These are phyloP conservation scores for Russula lepida DNA, from an alignment of 768 basidiomycete species.

Conservation along the genomic window DNA sequence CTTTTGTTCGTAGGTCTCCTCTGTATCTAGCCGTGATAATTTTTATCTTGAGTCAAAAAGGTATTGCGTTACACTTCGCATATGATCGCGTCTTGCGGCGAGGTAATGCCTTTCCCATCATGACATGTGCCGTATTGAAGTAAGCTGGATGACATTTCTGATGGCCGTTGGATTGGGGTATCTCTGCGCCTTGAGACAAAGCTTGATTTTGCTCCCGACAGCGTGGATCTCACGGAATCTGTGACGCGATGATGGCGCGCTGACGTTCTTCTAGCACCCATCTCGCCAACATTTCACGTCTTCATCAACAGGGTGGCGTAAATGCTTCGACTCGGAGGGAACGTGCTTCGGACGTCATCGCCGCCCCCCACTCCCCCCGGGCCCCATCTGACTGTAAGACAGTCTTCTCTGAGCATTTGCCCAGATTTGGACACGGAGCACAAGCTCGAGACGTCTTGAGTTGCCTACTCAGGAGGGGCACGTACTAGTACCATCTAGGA, in stretches of 20 bases:
- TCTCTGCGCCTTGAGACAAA: conserved; percentile 1
- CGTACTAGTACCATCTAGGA: not conserved
- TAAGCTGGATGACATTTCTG: conserved; percentile 3
- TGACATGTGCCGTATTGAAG: conserved; percentile 12
- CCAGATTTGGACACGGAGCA: not conserved
- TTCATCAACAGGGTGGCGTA: not conserved
- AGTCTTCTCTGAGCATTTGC: not conserved
- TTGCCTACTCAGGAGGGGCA: not conserved
- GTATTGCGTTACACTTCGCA: not conserved
- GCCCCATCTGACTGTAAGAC: not conserved
- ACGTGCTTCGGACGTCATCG: not conserved
- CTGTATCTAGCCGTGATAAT: conserved; percentile 20
- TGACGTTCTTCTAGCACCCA: conserved; percentile 6
- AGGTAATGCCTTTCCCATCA: not conserved
- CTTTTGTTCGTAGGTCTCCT: conserved; percentile 13
- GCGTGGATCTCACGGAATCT: conserved; percentile 10
- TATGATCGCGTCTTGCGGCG: not conserved
- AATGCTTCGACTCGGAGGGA: not conserved
- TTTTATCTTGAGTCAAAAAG: conserved; percentile 7
- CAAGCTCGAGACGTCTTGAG: not conserved
- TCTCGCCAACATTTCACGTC: conserved; percentile 1
- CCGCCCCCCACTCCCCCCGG: not conserved
- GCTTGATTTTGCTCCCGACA: conserved; percentile 10
- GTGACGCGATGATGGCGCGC: not conserved
- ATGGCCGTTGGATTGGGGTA: conserved; percentile 7